A percentile compares a stretch with the other conserved stretches of the same genome.
Conservation (phyloP, 2,329 filamentous ascomycete genomes). For the Septoria petroselini region DNA sequence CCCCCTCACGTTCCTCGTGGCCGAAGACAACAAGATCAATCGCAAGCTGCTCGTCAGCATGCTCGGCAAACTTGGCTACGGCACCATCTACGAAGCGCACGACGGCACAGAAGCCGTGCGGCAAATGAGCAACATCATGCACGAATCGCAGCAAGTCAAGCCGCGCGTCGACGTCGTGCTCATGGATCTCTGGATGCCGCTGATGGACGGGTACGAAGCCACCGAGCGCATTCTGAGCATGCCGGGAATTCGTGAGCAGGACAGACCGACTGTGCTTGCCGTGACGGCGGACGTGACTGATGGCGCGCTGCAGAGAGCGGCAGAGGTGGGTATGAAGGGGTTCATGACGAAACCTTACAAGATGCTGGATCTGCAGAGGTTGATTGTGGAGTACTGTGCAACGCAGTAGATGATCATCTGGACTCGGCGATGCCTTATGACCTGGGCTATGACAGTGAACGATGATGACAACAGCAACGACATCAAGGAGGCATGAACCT, state of each 20-base stretch:
- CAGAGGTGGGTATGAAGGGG: constrained; percentile 62
- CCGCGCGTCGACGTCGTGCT: constrained; percentile 60
- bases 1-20: constrained; percentile 66
- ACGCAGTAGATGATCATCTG: constrained; percentile 1
- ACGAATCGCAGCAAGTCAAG: constrained; percentile 19
- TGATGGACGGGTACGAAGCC: constrained; percentile 70
- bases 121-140: constrained; percentile 46
- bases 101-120: constrained; percentile 67
- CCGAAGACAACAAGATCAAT: constrained; percentile 71
- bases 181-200: constrained; percentile 76
- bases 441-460: too few relatives aligned
- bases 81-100: constrained; percentile 61
- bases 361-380: constrained; percentile 58
- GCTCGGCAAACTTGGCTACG: constrained; percentile 65
- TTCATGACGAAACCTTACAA: constrained; percentile 69
- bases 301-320: constrained; percentile 58
- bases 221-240: constrained; percentile 60
- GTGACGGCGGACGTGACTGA: constrained; percentile 67
- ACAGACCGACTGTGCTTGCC: constrained; percentile 53
- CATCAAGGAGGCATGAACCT: too few relatives aligned
- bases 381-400: constrained; percentile 53
- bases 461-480: too few relatives aligned
- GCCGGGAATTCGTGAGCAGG: constrained; percentile 23
- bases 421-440: neutral
- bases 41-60: constrained; percentile 64